phyloP scores from a whole-genome alignment of 495 filamentous ascomycete species.

The Penicillium herquei region DNA sequence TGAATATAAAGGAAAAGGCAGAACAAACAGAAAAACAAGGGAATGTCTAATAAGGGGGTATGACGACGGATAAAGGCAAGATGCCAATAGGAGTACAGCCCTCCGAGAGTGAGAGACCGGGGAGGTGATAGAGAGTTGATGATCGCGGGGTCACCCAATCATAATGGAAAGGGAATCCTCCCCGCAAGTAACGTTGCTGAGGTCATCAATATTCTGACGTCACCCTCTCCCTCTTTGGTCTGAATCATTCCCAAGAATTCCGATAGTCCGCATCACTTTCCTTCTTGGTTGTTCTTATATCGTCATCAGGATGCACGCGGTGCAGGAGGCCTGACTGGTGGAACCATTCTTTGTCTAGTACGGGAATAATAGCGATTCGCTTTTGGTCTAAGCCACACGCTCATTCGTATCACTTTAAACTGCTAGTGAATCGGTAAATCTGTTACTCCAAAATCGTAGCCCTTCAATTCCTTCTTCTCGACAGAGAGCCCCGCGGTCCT shows the following conservation, averaged over 20 bases:
- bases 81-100: conserved; percentile 17
- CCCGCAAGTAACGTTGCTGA: background rate
- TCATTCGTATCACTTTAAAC: background rate
- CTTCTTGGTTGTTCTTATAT: background rate
- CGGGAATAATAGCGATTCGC: background rate
- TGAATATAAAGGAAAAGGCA: background rate
- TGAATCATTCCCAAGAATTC: background rate
- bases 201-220: conserved; percentile 5
- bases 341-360: too few relatives aligned
- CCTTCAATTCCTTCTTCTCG: conserved; percentile 84
- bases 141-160: conserved; percentile 13
- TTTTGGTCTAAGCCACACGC: background rate
- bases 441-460: conserved; percentile 79
- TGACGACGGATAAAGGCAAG: background rate
- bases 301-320: background rate
- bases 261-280: background rate
- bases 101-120: conserved; percentile 3
- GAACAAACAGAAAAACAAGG: background rate
- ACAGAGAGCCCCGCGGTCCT: conserved; percentile 78
- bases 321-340: too few relatives aligned
- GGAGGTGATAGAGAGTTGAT: conserved; percentile 2
- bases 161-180: conserved; percentile 2
- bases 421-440: conserved; percentile 22
- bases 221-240: background rate
- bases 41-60: background rate